Base-by-base conservation (phyloP, 2,329 filamentous ascomycete genomes). In the Fusarium sp. region DNA sequence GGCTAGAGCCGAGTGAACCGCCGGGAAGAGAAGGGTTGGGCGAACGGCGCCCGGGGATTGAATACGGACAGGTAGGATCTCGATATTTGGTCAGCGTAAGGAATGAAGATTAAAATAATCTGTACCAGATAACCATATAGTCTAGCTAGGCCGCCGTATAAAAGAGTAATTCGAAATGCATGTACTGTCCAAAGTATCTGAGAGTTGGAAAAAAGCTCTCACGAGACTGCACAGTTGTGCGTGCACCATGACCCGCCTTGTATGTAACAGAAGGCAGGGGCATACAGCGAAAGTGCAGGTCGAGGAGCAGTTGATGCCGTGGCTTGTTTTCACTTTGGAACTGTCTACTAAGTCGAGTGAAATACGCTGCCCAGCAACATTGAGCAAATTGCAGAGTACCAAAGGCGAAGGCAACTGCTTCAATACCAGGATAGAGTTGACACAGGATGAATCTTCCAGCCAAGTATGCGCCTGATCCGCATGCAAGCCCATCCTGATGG, bases 1-100 rank as follows among this genome's bases (percentile, higher is more conserved):
- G 77, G 74, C 75, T 78, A 71, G 73, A 80, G 77, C 79, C 79
- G 79, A 79, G 72, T 74, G 74, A 79, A 77, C 74, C 76, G 77
- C 78, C 76, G 72, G 70, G 73, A 74, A 74, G 73, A 64, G 73
- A 72, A 67, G 72, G 68, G 67, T 60, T 71, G 62, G 47, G 55
- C 55, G 64, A 71, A 57, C 62, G 65, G 67, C 65, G 57, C 70
- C 61, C 60, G 72, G 72, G 61, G 50, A 68, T 59, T 57, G 57
- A 62, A 45, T 57, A 62, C 57, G 33, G 40, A 46, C 44, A 58
- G 49, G 56, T 62, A 67, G 63, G 65, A 76, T 77, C 72, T 76
- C 69, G 67, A 76, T 76, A 69, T 69, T 67, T 72, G 54, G 44
- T 67, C 67, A 56, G 40, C 51, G 28, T 49, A 49, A 68, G 65